These are phyloP conservation scores for Scenedesmus sp. DNA, from an alignment of 163 green algal genomes.

Conservation along the genomic window DNA sequence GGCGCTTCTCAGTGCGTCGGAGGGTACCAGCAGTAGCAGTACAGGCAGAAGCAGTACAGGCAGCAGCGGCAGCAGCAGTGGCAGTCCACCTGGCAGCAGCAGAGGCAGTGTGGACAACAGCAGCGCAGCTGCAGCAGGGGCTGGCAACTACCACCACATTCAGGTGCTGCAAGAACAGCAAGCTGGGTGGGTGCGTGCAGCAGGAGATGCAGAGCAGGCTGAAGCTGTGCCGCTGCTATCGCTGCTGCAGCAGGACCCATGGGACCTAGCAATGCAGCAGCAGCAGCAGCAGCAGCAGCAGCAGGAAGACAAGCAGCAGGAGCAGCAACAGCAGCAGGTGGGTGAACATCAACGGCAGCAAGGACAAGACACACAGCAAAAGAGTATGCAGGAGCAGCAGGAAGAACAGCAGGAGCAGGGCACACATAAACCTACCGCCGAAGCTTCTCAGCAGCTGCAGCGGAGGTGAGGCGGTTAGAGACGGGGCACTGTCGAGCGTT, in stretches of 20 bases:
- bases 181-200: not conserved
- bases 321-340: not conserved
- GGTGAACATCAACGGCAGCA: slow-evolving; percentile 2
- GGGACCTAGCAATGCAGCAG: not conserved
- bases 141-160: not conserved
- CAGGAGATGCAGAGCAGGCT: not conserved
- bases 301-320: not conserved
- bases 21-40: not conserved
- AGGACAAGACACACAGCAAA: not conserved
- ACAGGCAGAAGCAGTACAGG: not conserved
- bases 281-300: slow-evolving; percentile 18
- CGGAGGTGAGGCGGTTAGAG: not conserved
- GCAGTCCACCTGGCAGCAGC: not conserved
- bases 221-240: not conserved
- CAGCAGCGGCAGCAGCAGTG: too few relatives aligned
- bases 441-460: not conserved
- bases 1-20: not conserved
- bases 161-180: not conserved
- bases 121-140: not conserved
- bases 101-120: not conserved
- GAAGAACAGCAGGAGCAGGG: not conserved
- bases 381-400: not conserved
- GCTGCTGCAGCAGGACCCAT: slow-evolving; percentile 24
- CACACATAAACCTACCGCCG: not conserved
- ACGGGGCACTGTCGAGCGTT: too few relatives aligned